Evolutionary conservation across 192 early-diverging fungal species (phyloP), one percentile per base, ranked within the genome.

Genomic region (Martensiomyces pterosporus): DNA sequence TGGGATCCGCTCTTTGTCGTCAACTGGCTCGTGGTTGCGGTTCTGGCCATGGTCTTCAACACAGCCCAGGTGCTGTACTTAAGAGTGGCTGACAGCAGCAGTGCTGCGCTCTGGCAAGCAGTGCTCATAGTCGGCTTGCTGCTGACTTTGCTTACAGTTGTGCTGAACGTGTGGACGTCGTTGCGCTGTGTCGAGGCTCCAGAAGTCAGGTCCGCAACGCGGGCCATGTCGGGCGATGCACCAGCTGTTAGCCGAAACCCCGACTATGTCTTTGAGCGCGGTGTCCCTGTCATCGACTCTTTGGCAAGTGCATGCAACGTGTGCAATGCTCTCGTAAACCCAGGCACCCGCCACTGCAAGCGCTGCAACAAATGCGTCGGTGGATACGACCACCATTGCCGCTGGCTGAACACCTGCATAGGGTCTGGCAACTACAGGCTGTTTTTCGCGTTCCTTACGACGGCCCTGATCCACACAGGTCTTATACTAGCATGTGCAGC

Each of bases 311-410:
- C 34, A 35, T 74, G 70, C 41, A 43, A 45, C 12, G 47, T 74
- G 16, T 74, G 70, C 47, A 40, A 35, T 16, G 43, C 27, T 16
- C 23, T 52, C 6, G 55, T 39, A 23, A 43, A 19, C 24, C 39
- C 51, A 0, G 49, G 52, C 10, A 67, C 70, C 3, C 55, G 64
- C 21, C 70, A 74, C 39, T 74, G 70, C 51, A 74, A 74, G 42
- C 51, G 60, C 37, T 74, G 70, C 59, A 74, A 74, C 55, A 65
- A 61, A 36, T 74, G 70, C 21, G 52, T 74, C n/a, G 53, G 47
- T n/a, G 70, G 70, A 22, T 74, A 66, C 39, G 63, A 66, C 52
- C 70, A 74, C 52, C 70, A 74, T 29, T 74, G 70, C 27, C 59
- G 64, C 39, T 75, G 57, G 53, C 55, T 75, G 19, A 67, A 67